Conservation (phyloP, 495 filamentous ascomycete genomes). For the Tuber magnatum region DNA sequence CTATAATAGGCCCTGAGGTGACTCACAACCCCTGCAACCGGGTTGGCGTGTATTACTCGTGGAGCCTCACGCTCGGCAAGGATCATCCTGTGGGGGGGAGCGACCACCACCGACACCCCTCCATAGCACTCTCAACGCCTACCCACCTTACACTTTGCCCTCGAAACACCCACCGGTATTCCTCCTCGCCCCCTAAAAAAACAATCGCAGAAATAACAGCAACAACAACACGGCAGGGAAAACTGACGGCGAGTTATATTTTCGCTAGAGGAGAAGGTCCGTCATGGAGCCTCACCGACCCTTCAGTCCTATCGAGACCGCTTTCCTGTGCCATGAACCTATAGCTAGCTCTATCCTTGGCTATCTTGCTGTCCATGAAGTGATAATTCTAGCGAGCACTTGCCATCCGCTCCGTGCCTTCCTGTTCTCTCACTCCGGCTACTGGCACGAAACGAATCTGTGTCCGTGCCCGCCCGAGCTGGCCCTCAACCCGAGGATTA, state of each 20-base stretch:
- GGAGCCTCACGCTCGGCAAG: neutral
- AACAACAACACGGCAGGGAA: neutral
- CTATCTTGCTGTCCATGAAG: constrained; percentile 12
- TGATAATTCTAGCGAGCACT: constrained; percentile 10
- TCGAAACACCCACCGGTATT: neutral
- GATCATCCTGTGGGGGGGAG: neutral
- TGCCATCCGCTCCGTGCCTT: constrained; percentile 6
- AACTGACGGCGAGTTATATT: neutral
- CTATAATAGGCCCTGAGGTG: neutral
- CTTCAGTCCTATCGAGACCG: constrained; percentile 4
- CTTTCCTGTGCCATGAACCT: constrained; percentile 8
- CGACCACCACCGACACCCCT: neutral
- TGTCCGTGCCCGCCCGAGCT: constrained; percentile 11
- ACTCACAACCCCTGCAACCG: neutral
- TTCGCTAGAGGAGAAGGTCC: neutral
- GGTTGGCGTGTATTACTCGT: neutral
- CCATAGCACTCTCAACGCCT: neutral
- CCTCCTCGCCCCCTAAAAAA: neutral
- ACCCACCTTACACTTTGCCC: neutral
- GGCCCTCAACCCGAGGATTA: neutral
- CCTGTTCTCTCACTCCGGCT: constrained; percentile 13
- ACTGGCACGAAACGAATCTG: constrained; percentile 13
- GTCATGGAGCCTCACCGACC: neutral
- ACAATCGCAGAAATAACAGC: too few relatives aligned
- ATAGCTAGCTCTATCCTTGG: constrained; percentile 5